Evolutionary conservation across 257 asterid genomes (phyloP).

Genomic region (Rubia yunnanensis): DNA sequence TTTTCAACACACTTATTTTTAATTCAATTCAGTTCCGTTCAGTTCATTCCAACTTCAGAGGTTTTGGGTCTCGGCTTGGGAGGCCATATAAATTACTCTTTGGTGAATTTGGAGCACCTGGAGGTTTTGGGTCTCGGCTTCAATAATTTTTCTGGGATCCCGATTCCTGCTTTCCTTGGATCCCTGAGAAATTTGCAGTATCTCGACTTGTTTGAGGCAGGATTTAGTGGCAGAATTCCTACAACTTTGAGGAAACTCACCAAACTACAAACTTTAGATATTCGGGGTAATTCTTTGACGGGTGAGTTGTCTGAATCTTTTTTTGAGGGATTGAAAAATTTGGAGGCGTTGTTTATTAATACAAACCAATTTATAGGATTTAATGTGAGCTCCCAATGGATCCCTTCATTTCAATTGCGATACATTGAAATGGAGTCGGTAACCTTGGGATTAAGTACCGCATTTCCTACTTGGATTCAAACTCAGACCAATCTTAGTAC

Average conservation of each 20-base stretch:
- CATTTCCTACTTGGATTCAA: background rate
- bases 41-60: no score
- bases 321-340: background rate
- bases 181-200: conserved; percentile 14
- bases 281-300: background rate
- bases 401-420: conserved; percentile 16
- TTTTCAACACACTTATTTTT: no score
- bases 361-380: background rate
- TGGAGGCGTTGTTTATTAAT: background rate
- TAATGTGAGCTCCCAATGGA: conserved; percentile 14
- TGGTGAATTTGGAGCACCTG: conserved; percentile 12
- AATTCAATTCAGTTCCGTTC: no score
- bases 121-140: background rate
- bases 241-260: conserved; percentile 8
- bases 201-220: conserved; percentile 16
- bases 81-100: conserved; percentile 18
- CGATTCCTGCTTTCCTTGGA: conserved; percentile 19
- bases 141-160: conserved; percentile 4
- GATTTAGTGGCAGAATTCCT: background rate
- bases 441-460: background rate
- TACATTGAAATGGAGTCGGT: background rate
- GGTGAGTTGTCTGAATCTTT: conserved; percentile 12
- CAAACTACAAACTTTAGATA: background rate
- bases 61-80: conserved; percentile 8
- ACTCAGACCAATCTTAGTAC: no score